A percentile compares a stretch with the other conserved stretches of the same genome.
Conservation (phyloP, 1,139 yeast genomes). For the Suhomyces panamericanus region DNA sequence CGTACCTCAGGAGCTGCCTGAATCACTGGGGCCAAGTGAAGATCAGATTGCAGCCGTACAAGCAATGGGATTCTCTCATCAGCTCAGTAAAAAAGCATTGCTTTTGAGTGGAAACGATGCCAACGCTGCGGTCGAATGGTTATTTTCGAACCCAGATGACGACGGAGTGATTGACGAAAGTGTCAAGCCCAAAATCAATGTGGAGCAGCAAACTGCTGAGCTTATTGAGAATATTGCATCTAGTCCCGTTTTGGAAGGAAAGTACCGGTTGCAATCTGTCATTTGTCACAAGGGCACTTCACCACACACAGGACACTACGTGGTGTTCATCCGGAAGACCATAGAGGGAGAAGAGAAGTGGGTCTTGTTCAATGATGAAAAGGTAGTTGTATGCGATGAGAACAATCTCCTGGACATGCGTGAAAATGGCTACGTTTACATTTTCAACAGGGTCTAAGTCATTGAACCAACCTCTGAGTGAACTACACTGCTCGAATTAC, state of each 20-base stretch:
- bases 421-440: conserved; percentile 62
- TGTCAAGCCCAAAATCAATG: conserved; percentile 14
- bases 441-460: conserved; percentile 30
- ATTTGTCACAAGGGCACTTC: conserved; percentile 94
- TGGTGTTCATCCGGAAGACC: conserved; percentile 62
- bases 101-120: conserved; percentile 56
- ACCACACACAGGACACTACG: conserved; percentile 95
- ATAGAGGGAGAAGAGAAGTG: conserved; percentile 53
- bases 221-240: conserved; percentile 17
- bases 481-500: too few relatives aligned
- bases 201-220: conserved; percentile 24
- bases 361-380: conserved; percentile 92
- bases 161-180: conserved; percentile 39
- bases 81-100: conserved; percentile 70
- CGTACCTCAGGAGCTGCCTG: conserved; percentile 4
- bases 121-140: conserved; percentile 87
- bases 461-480: too few relatives aligned
- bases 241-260: conserved; percentile 14
- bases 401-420: conserved; percentile 61
- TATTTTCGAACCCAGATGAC: conserved; percentile 75
- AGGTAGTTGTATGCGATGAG: conserved; percentile 74
- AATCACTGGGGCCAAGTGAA: conserved; percentile 22
- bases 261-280: conserved; percentile 65
- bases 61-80: conserved; percentile 75
- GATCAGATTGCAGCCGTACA: conserved; percentile 53